Base-by-base conservation (phyloP, 345 rosid species). In the Hibiscus trionum region DNA sequence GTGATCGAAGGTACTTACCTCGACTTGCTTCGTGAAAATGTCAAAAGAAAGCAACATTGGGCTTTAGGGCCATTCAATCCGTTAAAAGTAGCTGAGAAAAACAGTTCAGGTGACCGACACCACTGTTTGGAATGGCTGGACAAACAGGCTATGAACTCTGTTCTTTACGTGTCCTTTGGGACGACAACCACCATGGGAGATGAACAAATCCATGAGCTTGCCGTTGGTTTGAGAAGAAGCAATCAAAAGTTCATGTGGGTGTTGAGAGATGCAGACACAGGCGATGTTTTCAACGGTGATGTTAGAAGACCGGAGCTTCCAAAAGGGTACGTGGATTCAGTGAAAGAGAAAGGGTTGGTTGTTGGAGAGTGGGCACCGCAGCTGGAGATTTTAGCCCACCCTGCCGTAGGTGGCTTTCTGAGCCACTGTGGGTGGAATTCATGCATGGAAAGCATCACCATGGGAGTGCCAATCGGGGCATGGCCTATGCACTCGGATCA, bases 361-460 rank as follows among this genome's bases (percentile, higher is more conserved):
- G 76, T 82, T 29, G 75, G 90, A 69, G 93, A 86, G 3, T 88
- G 93, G 93, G 88, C 79, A 2, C 93, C 93, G 0, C 93, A 88
- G 42, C 70, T 86, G 1, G 88, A 86, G 71, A 86, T 88, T 42
- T 71, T 88, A 12, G 84, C 77, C 3, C 90, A 88, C 64, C 66
- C 39, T 0, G 74, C 86, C 19, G 79, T 77, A 0, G 87, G 93
- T 1, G 88, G 90, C 8, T 85, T 88, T 59, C 71, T 88, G 71
- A 86, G 87, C 75, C 90, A 88, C 24, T 88, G 93, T 42, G 93
- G 90, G 12, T 88, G 93, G 93, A 88, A 88, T 63, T 88, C 93
- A 7, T 83, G 90, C 78, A 77, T 88, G 88, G 90, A 88, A 67
- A 88, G 93, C 61, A 84, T 86, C 3, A 83, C 73, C 55, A 82